A percentile compares a stretch with the other conserved stretches of the same genome.
Conservation (phyloP, 129 eudicot genomes). For the Tanacetum coccineum region DNA sequence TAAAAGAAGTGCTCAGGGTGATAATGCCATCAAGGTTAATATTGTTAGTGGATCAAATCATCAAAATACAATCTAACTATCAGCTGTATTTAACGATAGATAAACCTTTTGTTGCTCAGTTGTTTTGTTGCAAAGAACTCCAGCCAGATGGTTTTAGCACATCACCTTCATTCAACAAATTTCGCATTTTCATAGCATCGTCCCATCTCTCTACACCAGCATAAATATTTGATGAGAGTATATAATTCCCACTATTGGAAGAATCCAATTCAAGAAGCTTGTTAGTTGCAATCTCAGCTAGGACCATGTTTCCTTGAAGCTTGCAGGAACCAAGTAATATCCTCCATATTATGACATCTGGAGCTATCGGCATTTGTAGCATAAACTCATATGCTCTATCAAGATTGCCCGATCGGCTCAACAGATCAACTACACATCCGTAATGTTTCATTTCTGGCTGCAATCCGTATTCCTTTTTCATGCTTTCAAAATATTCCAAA, state of each 20-base stretch:
- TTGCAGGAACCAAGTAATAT: conserved; percentile 57
- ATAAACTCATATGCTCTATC: conserved; percentile 55
- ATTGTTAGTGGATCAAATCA: not conserved
- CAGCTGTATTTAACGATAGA: conserved; percentile 1
- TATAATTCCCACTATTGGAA: conserved; percentile 54
- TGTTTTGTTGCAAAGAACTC: conserved; percentile 44
- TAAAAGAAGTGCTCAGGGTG: conserved; percentile 50
- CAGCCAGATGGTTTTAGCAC: conserved; percentile 54
- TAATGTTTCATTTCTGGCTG: conserved; percentile 71
- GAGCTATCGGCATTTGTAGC: conserved; percentile 42
- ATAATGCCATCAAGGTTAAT: conserved; percentile 51
- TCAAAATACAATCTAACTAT: not conserved
- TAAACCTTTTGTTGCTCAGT: not conserved
- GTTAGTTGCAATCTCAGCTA: conserved; percentile 49
- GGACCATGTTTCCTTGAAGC: conserved; percentile 45
- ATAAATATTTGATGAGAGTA: conserved; percentile 53
- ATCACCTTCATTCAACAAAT: conserved; percentile 46
- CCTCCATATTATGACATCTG: conserved; percentile 63
- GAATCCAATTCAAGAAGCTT: conserved; percentile 56
- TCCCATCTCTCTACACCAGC: conserved; percentile 66
- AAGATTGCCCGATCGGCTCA: conserved; percentile 54
- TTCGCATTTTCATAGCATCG: conserved; percentile 56
- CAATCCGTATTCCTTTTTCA: conserved; percentile 45
- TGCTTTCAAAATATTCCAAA: conserved; percentile 52
- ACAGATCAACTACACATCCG: conserved; percentile 66